Evolutionary conservation across 2,329 filamentous ascomycete species (phyloP), one percentile per base, ranked within the genome.

Genomic region (Dryadomyces quercivorus): DNA sequence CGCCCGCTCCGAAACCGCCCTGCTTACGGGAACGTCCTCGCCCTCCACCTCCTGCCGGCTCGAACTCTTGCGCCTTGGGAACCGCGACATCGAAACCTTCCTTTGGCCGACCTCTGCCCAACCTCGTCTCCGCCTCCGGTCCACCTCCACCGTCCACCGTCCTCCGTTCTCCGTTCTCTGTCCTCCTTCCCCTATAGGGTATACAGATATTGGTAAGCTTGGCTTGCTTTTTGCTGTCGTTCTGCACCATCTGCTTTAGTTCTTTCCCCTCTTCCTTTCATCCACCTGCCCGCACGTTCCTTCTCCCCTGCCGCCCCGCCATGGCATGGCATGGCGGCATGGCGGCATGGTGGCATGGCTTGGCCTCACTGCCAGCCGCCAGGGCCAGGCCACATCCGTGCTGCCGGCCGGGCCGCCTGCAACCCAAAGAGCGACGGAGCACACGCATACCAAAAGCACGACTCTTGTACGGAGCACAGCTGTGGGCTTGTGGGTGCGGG

Each of bases 331-430:
- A 31, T 31, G 26, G 26, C 26, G 26, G 26, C 26, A 31, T 31
- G 26, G 26, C 26, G 26, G 26, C 26, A 31, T 31, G 26, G 26
- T 8, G 26, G 26, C 26, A 31, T 31, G 26, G 26, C 26, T 31
- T 31, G 26, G 26, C 26, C 26, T 31, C 26, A 31, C 31, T 18
- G 16, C 16, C 12, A 3, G 40, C 50, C 50, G 50, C 22, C 50
- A 36, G 22, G 40, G 22, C 42, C 42, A 15, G 26, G 44, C 43
- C 31, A 34, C 44, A 16, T 47, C 34, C 26, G 26, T 13, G 46
- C 36, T 40, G 36, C 21, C 52, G 21, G 31, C 45, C 46, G 45
- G 38, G 36, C 45, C 38, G 52, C n/a, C 26, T 54, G 52, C 52
- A 54, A 50, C 52, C 46, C 45, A 45, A 44, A 18, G 22, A 38